Percentiles rank a stretch among this genome's conserved stretches.
Evolutionary conservation across 164 flowering plant genomes (phyloP).

Genomic region (Nymphaea thermarum): DNA sequence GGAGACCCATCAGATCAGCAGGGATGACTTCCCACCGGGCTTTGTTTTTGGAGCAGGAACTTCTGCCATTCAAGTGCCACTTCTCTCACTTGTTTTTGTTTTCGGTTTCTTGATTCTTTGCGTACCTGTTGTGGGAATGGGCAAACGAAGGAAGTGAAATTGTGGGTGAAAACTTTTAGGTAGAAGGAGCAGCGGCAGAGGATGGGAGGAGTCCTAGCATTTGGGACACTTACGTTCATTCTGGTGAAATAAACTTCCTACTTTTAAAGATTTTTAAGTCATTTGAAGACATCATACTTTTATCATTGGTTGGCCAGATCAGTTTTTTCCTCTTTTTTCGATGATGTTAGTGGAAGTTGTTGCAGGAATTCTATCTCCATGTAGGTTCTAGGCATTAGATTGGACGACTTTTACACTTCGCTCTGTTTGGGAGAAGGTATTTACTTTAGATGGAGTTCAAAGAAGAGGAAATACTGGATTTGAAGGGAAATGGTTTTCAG

Average conservation of each 20-base stretch:
- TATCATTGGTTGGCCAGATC: not conserved
- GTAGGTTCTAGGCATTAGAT: too few species aligned
- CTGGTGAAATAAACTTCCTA: slow-evolving; percentile 4
- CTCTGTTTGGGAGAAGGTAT: too few species aligned
- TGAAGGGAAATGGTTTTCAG: too few species aligned
- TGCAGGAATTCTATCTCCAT: too few species aligned
- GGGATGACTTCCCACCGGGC: slow-evolving; percentile 9
- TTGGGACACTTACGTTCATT: slow-evolving; percentile 17
- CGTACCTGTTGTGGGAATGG: too few species aligned
- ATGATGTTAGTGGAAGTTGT: not conserved
- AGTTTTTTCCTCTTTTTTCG: not conserved
- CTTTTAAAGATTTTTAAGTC: too few species aligned
- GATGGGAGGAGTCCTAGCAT: slow-evolving; percentile 28
- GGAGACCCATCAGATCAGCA: not conserved
- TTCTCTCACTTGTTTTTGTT: not conserved
- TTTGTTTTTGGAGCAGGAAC: slow-evolving; percentile 13
- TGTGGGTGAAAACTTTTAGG: slow-evolving; percentile 7
- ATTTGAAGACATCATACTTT: too few species aligned
- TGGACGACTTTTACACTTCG: too few species aligned
- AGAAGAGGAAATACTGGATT: too few species aligned
- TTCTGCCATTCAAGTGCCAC: slow-evolving; percentile 12
- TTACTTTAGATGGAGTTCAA: too few species aligned
- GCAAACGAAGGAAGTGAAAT: too few species aligned
- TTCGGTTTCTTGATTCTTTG: not conserved
- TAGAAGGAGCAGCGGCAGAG: slow-evolving; percentile 20